A percentile compares a stretch with the other conserved stretches of the same genome.
Conservation (phyloP, 768 basidiomycete species). For the Phylloporus rhodoxanthus region DNA sequence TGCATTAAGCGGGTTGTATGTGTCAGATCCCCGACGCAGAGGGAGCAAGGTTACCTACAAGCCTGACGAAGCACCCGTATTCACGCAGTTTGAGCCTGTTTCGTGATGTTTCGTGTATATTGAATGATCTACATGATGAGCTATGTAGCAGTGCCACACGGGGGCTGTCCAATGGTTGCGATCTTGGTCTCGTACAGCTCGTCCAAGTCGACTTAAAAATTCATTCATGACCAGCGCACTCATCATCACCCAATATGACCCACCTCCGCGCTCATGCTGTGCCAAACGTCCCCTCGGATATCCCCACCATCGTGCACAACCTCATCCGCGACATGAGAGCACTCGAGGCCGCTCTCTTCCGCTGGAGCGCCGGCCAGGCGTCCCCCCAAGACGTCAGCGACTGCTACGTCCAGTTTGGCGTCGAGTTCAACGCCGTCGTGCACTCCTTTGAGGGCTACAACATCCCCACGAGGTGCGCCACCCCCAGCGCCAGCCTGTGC, state of each 20-base stretch:
- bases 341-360: conserved; percentile 64
- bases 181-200: conserved; percentile 2
- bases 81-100: conserved; percentile 17
- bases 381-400: conserved; percentile 76
- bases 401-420: conserved; percentile 83
- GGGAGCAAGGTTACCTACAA: not conserved
- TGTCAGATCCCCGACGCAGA: conserved; percentile 22
- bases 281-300: not conserved
- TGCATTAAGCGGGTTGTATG: conserved; percentile 13
- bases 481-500: not conserved
- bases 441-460: conserved; percentile 66
- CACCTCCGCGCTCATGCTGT: not conserved
- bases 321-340: conserved; percentile 80
- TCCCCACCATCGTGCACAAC: conserved; percentile 10
- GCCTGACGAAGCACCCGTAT: not conserved
- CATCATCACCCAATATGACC: not conserved
- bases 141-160: not conserved
- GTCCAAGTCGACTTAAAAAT: not conserved
- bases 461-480: conserved; percentile 70
- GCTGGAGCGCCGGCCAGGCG: conserved; percentile 60
- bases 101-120: conserved; percentile 6
- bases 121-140: conserved; percentile 1
- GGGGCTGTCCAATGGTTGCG: conserved; percentile 1
- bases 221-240: not conserved
- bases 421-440: conserved; percentile 79